Conservation (phyloP, 768 basidiomycete genomes). For the Rhodotorula babjevae region DNA sequence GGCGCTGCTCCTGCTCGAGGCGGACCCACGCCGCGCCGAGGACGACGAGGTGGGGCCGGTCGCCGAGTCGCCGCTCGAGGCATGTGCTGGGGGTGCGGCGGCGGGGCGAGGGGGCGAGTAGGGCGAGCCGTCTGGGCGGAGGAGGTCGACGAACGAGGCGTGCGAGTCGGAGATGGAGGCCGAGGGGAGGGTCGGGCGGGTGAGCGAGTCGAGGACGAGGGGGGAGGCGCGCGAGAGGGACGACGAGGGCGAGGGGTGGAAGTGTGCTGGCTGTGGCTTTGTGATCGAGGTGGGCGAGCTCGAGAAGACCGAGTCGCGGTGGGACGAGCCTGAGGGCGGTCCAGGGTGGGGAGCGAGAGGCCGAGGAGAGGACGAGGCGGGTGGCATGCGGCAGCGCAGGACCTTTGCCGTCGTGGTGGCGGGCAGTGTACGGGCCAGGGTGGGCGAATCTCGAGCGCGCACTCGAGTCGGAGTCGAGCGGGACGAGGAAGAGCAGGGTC, state of each 20-base stretch:
- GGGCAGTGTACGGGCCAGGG: neutral
- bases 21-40: no score
- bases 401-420: neutral
- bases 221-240: neutral
- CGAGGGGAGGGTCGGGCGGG: neutral
- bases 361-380: neutral
- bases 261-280: neutral
- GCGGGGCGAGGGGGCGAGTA: neutral
- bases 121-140: neutral
- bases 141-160: neutral
- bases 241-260: neutral
- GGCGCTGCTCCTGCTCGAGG: no score
- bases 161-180: neutral
- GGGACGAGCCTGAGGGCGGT: neutral
- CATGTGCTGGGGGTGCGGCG: neutral
- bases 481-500: no score
- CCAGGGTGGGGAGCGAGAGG: neutral
- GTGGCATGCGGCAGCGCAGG: neutral
- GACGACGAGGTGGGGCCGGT: neutral
- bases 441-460: neutral
- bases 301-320: neutral
- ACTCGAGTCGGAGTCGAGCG: neutral
- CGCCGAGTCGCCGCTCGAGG: neutral
- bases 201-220: constrained; percentile 6
- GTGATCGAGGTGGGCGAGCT: neutral